phyloP scores from a whole-genome alignment of 768 basidiomycete genomes.

The Phlebiopsis flavidoalba region DNA sequence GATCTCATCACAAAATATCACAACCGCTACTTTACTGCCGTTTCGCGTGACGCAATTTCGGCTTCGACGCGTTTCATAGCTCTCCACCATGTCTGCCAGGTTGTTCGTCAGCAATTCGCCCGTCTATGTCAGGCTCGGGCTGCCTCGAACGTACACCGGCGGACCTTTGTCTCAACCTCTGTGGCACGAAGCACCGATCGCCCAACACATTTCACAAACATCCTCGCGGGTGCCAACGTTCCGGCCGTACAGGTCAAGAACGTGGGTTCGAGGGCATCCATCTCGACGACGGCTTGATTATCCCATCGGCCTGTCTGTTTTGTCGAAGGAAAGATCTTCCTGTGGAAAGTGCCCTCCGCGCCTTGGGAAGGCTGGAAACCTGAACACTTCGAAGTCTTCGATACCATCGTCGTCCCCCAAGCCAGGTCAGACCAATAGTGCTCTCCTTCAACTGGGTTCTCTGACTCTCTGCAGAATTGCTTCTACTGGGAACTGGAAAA shows the following conservation, averaged over 20 bases:
- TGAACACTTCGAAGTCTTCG: conserved; percentile 77
- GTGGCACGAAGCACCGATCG: background rate
- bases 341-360: conserved; percentile 80
- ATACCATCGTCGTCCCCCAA: conserved; percentile 76
- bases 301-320: conserved; percentile 81
- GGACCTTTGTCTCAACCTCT: background rate
- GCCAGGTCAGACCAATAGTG: conserved; percentile 57
- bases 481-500: conserved; percentile 84
- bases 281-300: conserved; percentile 71
- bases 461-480: conserved; percentile 55
- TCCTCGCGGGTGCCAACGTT: conserved; percentile 64
- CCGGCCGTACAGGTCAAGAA: conserved; percentile 70
- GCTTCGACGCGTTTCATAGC: background rate
- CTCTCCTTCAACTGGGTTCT: background rate
- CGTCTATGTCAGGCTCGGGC: background rate
- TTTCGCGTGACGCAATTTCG: background rate
- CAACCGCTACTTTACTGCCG: background rate
- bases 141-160: background rate
- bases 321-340: conserved; percentile 76
- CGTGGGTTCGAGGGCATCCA: conserved; percentile 59
- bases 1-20: background rate
- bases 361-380: conserved; percentile 67
- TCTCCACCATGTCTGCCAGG: conserved; percentile 8
- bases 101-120: background rate
- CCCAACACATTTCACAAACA: conserved; percentile 50